Evolutionary conservation across 2,329 filamentous ascomycete genomes (phyloP).

Genomic region (Talaromyces marneffei): DNA sequence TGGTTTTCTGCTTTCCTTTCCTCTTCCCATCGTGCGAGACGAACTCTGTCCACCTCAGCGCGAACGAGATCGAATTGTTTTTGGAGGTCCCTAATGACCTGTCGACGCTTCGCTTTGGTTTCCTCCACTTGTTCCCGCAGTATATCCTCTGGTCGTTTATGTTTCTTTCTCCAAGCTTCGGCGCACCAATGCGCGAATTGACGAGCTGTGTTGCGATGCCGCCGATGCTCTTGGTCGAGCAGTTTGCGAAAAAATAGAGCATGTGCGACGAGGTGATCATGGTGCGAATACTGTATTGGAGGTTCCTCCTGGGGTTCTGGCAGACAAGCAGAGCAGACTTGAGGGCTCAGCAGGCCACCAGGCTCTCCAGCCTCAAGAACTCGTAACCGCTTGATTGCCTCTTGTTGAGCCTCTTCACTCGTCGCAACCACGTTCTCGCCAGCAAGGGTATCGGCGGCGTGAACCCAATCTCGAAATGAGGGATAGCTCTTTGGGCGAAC

Average conservation of each 20-base stretch:
- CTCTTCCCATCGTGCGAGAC: slow-evolving; percentile 55
- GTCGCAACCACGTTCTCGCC: slow-evolving; percentile 45
- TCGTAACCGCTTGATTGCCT: slow-evolving; percentile 63
- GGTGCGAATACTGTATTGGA: slow-evolving; percentile 73
- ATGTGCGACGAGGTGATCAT: slow-evolving; percentile 77
- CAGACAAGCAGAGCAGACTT: slow-evolving; percentile 64
- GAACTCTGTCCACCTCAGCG: slow-evolving; percentile 52
- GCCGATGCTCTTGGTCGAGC: slow-evolving; percentile 69
- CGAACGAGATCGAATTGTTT: slow-evolving; percentile 56
- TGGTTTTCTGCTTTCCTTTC: slow-evolving; percentile 48
- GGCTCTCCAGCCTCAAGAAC: slow-evolving; percentile 68
- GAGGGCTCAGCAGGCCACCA: slow-evolving; percentile 67
- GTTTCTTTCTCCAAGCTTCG: slow-evolving; percentile 37
- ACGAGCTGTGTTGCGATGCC: slow-evolving; percentile 72
- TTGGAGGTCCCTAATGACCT: slow-evolving; percentile 60
- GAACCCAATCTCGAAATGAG: slow-evolving; percentile 62
- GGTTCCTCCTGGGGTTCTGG: slow-evolving; percentile 71
- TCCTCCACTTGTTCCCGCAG: slow-evolving; percentile 68
- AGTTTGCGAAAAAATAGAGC: slow-evolving; percentile 74
- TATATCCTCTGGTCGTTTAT: slow-evolving; percentile 61
- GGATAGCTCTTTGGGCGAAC: slow-evolving; percentile 41
- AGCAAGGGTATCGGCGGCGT: slow-evolving; percentile 43
- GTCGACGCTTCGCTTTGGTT: slow-evolving; percentile 63
- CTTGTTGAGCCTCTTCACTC: slow-evolving; percentile 57
- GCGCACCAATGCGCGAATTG: slow-evolving; percentile 58